Conservation (phyloP, 2,329 filamentous ascomycete genomes). For the Phoma sp. region DNA sequence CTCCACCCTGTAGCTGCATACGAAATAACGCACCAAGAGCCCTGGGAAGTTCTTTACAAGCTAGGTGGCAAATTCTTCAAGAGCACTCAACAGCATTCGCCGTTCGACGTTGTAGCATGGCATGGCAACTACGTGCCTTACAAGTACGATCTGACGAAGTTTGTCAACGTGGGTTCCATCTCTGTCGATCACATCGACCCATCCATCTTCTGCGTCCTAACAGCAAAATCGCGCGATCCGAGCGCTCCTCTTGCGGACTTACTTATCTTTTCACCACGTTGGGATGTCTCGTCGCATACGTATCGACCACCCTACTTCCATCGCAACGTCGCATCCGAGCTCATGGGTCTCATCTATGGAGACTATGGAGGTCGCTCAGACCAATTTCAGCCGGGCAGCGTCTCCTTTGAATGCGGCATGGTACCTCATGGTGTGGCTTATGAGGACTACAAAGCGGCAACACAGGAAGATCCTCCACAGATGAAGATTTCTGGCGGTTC, state of each 20-base stretch:
- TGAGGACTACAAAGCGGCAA: not conserved
- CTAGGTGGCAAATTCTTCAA: conserved; percentile 72
- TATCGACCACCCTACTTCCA: conserved; percentile 65
- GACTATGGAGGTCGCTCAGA: conserved; percentile 60
- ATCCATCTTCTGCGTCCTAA: conserved; percentile 75
- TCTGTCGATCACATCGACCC: conserved; percentile 82
- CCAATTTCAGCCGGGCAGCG: conserved; percentile 65
- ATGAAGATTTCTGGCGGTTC: conserved; percentile 58
- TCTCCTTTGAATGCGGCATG: too few species aligned
- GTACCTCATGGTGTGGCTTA: too few species aligned
- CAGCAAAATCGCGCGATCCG: conserved; percentile 62
- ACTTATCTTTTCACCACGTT: conserved; percentile 70
- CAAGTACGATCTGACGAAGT: conserved; percentile 82
- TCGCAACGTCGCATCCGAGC: conserved; percentile 70
- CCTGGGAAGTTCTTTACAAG: conserved; percentile 56
- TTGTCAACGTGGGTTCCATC: conserved; percentile 76
- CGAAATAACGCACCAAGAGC: conserved; percentile 54
- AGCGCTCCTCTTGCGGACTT: conserved; percentile 72
- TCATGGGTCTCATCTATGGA: conserved; percentile 70
- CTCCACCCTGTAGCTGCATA: conserved; percentile 75
- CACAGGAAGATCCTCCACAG: conserved; percentile 31
- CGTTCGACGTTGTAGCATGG: conserved; percentile 82
- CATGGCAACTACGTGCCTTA: conserved; percentile 78
- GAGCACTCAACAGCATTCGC: conserved; percentile 72
- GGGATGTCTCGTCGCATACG: conserved; percentile 66